These are phyloP conservation scores for Sugiyamaella valdiviana DNA, from an alignment of 805 yeast species.

Conservation along the genomic window DNA sequence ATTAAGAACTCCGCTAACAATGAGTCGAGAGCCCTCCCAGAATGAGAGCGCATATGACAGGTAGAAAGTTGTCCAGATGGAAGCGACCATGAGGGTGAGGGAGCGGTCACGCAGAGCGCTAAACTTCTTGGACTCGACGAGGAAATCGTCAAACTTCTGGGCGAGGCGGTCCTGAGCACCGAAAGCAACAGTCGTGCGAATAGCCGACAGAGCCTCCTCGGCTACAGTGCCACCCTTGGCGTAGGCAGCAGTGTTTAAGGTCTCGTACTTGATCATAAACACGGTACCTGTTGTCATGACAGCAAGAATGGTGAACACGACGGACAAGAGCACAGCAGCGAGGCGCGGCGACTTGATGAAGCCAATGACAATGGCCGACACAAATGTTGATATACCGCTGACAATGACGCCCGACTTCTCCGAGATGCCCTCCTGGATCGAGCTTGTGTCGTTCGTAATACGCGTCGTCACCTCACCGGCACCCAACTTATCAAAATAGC, in stretches of 20 bases:
- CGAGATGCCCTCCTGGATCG: slow-evolving; percentile 39
- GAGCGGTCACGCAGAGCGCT: slow-evolving; percentile 26
- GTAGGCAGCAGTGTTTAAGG: slow-evolving; percentile 23
- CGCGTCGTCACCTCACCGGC: slow-evolving; percentile 40
- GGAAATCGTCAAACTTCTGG: slow-evolving; percentile 28
- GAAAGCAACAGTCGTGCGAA: slow-evolving; percentile 38
- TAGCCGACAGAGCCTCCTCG: slow-evolving; percentile 38
- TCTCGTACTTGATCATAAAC: slow-evolving; percentile 28
- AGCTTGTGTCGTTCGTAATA: slow-evolving; percentile 37
- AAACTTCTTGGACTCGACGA: slow-evolving; percentile 24
- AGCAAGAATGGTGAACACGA: slow-evolving; percentile 29
- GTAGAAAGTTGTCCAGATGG: slow-evolving; percentile 35
- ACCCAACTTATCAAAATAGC: slow-evolving; percentile 38
- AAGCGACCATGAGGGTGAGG: slow-evolving; percentile 32
- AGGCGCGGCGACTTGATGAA: slow-evolving; percentile 34
- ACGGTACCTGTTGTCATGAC: slow-evolving; percentile 29
- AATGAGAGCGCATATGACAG: slow-evolving; percentile 36
- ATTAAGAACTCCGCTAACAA: slow-evolving; percentile 28
- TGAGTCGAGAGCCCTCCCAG: slow-evolving; percentile 39
- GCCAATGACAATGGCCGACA: slow-evolving; percentile 35
- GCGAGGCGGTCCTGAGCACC: slow-evolving; percentile 36
- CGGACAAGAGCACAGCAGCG: slow-evolving; percentile 32
- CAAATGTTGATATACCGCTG: slow-evolving; percentile 35
- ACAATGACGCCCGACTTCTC: slow-evolving; percentile 37
- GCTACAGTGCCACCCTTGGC: slow-evolving; percentile 35